Evolutionary conservation across 768 basidiomycete species (phyloP).

Genomic region (Mycena amicta): DNA sequence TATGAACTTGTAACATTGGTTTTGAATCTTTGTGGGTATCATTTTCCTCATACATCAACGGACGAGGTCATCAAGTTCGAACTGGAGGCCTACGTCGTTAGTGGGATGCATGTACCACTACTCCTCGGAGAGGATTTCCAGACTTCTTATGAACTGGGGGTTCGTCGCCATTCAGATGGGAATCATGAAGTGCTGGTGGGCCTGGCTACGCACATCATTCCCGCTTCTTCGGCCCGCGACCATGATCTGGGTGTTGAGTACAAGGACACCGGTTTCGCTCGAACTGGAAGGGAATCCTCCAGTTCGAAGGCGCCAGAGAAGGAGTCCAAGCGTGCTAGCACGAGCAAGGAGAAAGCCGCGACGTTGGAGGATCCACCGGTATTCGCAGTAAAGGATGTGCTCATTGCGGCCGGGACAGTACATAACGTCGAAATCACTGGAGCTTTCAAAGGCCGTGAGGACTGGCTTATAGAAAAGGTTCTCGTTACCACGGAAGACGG

Average conservation of each 20-base stretch:
- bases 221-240: not conserved
- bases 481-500: not conserved
- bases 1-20: too few species aligned
- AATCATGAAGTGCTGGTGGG: not conserved
- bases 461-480: conserved; percentile 17
- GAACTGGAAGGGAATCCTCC: not conserved
- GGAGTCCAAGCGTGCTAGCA: not conserved
- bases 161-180: not conserved
- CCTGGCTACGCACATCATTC: not conserved
- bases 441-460: not conserved
- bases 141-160: conserved; percentile 18
- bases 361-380: not conserved
- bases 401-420: not conserved
- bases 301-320: not conserved
- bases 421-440: not conserved
- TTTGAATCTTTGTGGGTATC: too few species aligned
- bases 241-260: not conserved
- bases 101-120: conserved; percentile 29
- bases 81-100: conserved; percentile 26
- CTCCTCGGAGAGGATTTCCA: too few species aligned
- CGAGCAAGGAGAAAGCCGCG: not conserved
- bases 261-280: not conserved
- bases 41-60: too few species aligned
- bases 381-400: not conserved
- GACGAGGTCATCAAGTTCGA: conserved; percentile 4